Percentiles rank a stretch among this genome's conserved stretches.
Evolutionary conservation across 75 land plant species (phyloP).

Genomic region (Ceratopteris richardii): DNA sequence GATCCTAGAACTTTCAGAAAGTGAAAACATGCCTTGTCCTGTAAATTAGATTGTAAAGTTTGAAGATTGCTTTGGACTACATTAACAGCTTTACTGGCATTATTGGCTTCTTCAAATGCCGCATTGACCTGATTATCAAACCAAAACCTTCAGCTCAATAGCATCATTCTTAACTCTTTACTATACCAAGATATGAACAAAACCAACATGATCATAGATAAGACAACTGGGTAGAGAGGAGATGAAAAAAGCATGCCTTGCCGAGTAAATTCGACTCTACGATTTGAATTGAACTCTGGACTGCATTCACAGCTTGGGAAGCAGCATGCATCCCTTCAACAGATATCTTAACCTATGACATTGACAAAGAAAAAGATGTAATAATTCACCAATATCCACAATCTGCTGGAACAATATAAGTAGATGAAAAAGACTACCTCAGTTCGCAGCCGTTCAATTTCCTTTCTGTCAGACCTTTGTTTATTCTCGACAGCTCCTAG

Average conservation of each 20-base stretch:
- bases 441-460: constrained; percentile 6
- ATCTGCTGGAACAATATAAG: background rate
- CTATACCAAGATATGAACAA: too few relatives aligned
- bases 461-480: constrained; percentile 8
- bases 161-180: too few relatives aligned
- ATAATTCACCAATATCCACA: too few relatives aligned
- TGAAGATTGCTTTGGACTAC: background rate
- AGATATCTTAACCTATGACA: constrained; percentile 14
- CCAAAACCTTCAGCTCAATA: too few relatives aligned
- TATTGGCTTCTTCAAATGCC: background rate
- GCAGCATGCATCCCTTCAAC: constrained; percentile 22
- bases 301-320: constrained; percentile 20
- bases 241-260: constrained; percentile 7
- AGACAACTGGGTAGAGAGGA: too few relatives aligned
- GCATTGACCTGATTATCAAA: constrained; percentile 1
- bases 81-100: background rate
- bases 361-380: too few relatives aligned
- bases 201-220: too few relatives aligned
- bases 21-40: too few relatives aligned
- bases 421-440: constrained; percentile 10
- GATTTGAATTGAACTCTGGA: constrained; percentile 14
- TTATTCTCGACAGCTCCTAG: constrained; percentile 17
- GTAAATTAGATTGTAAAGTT: too few relatives aligned
- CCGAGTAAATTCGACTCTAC: constrained; percentile 17
- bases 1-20: too few relatives aligned